Conservation (phyloP, 164 flowering plant genomes). For the Malania oleifera region DNA sequence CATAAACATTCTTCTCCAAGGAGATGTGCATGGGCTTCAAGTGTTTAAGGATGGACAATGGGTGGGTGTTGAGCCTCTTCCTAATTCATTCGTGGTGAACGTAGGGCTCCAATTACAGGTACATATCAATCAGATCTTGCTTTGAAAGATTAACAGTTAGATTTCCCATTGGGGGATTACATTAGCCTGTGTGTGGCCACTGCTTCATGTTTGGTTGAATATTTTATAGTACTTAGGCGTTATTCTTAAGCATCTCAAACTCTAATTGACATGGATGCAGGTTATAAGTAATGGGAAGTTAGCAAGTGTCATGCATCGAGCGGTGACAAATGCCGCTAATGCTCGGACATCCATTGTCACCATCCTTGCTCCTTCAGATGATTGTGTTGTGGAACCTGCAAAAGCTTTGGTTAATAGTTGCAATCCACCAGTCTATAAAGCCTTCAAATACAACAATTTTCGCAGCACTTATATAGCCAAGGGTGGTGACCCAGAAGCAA, state of each 20-base stretch:
- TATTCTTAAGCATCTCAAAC: not conserved
- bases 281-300: conserved; percentile 34
- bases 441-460: conserved; percentile 19
- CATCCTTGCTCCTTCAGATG: conserved; percentile 18
- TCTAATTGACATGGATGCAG: conserved; percentile 1
- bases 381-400: conserved; percentile 21
- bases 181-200: no score
- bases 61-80: conserved; percentile 22
- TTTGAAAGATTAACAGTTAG: no score
- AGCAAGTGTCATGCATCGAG: conserved; percentile 32
- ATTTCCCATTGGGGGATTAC: no score
- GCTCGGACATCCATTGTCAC: conserved; percentile 24
- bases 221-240: not conserved
- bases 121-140: no score
- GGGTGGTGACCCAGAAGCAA: no score
- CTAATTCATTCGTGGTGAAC: conserved; percentile 31
- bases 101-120: conserved; percentile 26
- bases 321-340: conserved; percentile 20
- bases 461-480: conserved; percentile 1
- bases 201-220: not conserved
- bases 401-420: conserved; percentile 10
- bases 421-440: conserved; percentile 16
- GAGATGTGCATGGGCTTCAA: conserved; percentile 34
- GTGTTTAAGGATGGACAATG: conserved; percentile 32
- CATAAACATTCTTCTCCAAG: conserved; percentile 36